Percentiles rank a stretch among this genome's conserved stretches.
phyloP scores from a whole-genome alignment of 768 basidiomycete genomes.

The Harrya chromipes region DNA sequence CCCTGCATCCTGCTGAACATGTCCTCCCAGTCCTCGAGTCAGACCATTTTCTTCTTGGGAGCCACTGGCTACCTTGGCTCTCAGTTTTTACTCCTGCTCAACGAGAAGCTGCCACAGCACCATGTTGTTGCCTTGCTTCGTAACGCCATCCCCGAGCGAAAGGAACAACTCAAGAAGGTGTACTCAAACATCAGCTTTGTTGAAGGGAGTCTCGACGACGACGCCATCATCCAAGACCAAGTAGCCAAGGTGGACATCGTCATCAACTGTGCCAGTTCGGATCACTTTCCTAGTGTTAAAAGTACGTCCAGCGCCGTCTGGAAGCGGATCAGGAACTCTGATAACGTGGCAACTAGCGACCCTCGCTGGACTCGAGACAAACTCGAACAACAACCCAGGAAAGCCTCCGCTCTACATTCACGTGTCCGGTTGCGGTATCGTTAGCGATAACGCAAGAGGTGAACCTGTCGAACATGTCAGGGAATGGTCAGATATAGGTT shows the following conservation, averaged over 20 bases:
- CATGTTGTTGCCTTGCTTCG: conserved; percentile 38
- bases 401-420: conserved; percentile 44
- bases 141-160: conserved; percentile 29
- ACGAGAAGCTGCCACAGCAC: conserved; percentile 31
- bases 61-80: conserved; percentile 45
- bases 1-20: neutral
- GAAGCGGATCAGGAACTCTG: neutral
- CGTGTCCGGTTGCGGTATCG: conserved; percentile 40
- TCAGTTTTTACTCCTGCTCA: conserved; percentile 36
- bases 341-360: conserved; percentile 28
- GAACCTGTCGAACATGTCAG: conserved; percentile 33
- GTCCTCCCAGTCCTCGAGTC: conserved; percentile 5
- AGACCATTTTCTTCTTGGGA: conserved; percentile 39
- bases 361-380: conserved; percentile 37
- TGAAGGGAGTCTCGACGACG: conserved; percentile 39
- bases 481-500: conserved; percentile 37
- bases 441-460: conserved; percentile 40
- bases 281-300: conserved; percentile 34
- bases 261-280: conserved; percentile 41
- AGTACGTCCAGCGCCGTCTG: conserved; percentile 20
- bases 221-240: conserved; percentile 33
- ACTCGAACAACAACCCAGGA: conserved; percentile 33
- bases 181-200: conserved; percentile 35
- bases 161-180: conserved; percentile 28
- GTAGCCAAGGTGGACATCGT: conserved; percentile 37